Evolutionary conservation across 352 stramenopile species (phyloP), one percentile per base, ranked within the genome.

Genomic region (Globisporangium recalcitrans): DNA sequence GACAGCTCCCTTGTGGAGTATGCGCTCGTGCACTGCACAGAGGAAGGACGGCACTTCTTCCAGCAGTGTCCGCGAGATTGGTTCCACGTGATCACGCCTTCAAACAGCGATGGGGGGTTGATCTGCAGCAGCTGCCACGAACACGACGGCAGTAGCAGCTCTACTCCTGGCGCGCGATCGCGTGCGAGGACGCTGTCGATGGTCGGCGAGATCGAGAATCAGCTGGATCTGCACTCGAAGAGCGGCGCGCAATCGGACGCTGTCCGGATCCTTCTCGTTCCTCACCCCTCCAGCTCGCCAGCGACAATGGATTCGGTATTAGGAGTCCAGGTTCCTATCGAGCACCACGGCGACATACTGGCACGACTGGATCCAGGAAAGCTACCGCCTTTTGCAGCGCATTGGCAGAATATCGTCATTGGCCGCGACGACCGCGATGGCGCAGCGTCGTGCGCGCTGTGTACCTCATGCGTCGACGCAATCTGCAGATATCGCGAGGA

Each of bases 401-500:
- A 62, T 16, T 62, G 55, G 55, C 40, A 53, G 24, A 62, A 46
- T 4, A 62, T 62, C 44, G 31, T 46, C 6, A 19, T 44, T 46
- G 29, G n/a, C 32, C 19, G n/a, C 16, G 5, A 51, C 3, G 26
- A 21, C 27, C 29, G 42, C 22, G 36, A 8, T 16, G 34, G 34
- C 24, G 26, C 53, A 26, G 26, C 42, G 6, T 42, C 42, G 16
- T 62, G 55, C n/a, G 52, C 31, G 13, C 24, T 65, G 14, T 69
- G 63, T 38, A 49, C 52, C 10, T 26, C 64, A 27, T 44, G 48
- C 19, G 56, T 70, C 10, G 52, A 56, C 22, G 54, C 58, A 0
- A 52, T 67, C 16, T 64, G 65, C 34, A n/a, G n/a, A 19, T 71
- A 68, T 40, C 65, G 60, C 11, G 60, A 68, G 7, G 60, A 48